A percentile compares a stretch with the other conserved stretches of the same genome.
phyloP scores from a whole-genome alignment of 352 stramenopile genomes.

The Phytophthora capsici region DNA sequence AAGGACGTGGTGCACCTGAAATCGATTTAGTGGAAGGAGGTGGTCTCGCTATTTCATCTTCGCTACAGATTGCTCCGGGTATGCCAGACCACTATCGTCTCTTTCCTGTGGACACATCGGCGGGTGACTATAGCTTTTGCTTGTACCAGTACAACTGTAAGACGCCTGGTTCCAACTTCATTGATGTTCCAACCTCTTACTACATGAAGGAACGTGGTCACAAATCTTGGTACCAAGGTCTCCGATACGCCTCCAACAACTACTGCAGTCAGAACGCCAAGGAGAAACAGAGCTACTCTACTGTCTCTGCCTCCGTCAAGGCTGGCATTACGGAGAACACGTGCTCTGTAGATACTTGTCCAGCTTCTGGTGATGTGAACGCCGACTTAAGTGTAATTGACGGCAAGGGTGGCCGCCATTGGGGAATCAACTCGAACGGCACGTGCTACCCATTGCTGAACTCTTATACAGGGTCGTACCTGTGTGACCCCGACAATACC shows the following conservation, averaged over 20 bases:
- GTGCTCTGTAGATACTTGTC: conserved; percentile 43
- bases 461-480: conserved; percentile 61
- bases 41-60: conserved; percentile 83
- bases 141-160: conserved; percentile 53
- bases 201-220: conserved; percentile 48
- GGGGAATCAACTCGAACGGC: conserved; percentile 74
- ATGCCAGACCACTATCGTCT: conserved; percentile 68
- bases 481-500: conserved; percentile 68
- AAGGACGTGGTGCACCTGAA: conserved; percentile 91
- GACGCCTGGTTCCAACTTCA: conserved; percentile 50
- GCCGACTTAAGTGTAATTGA: conserved; percentile 50
- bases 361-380: conserved; percentile 57
- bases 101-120: conserved; percentile 47
- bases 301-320: conserved; percentile 32
- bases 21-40: conserved; percentile 94
- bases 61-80: conserved; percentile 85
- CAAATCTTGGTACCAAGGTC: conserved; percentile 64
- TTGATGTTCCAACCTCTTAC: conserved; percentile 45
- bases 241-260: conserved; percentile 63
- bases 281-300: conserved; percentile 37
- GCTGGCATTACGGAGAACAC: conserved; percentile 51
- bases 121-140: conserved; percentile 35
- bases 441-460: conserved; percentile 72
- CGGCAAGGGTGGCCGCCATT: conserved; percentile 37
- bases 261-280: conserved; percentile 35